These are phyloP conservation scores for Cudoniella acicularis DNA, from an alignment of 495 filamentous ascomycete genomes.

Conservation along the genomic window DNA sequence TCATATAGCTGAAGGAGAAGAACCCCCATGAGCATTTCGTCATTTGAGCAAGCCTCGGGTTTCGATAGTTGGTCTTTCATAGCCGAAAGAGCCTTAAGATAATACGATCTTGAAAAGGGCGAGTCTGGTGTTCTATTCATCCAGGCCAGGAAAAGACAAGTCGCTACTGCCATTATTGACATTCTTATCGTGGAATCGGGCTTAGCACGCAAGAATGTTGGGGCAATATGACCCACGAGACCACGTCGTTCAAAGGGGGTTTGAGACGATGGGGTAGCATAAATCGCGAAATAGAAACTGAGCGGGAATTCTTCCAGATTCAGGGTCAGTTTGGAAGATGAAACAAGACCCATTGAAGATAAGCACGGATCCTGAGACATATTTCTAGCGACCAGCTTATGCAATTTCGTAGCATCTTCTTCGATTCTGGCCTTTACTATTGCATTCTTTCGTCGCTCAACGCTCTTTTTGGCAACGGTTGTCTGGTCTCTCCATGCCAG, in stretches of 20 bases:
- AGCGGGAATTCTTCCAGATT: background rate
- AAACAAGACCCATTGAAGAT: background rate
- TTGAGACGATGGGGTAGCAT: background rate
- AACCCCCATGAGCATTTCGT: constrained; percentile 5
- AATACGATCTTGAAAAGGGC: background rate
- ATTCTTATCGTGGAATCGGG: constrained; percentile 3
- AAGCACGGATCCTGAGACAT: background rate
- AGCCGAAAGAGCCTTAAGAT: background rate
- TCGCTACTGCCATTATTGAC: constrained; percentile 5
- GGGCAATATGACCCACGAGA: constrained; percentile 1
- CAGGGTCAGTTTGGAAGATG: background rate
- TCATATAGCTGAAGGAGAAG: constrained; percentile 14
- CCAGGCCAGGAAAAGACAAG: constrained; percentile 1
- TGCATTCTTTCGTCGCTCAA: constrained; percentile 4
- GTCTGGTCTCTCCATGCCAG: constrained; percentile 19
- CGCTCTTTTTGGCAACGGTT: constrained; percentile 8
- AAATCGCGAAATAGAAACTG: constrained; percentile 4
- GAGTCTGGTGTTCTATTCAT: constrained; percentile 1
- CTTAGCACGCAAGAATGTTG: background rate
- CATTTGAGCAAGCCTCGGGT: background rate
- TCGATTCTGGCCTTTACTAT: background rate
- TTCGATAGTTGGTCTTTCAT: constrained; percentile 2
- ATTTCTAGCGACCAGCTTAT: background rate
- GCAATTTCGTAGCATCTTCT: background rate
- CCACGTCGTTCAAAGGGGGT: background rate